Percentiles rank a stretch among this genome's conserved stretches.
phyloP scores from a whole-genome alignment of 352 stramenopile species.

The Paralagenidium karlingii region DNA sequence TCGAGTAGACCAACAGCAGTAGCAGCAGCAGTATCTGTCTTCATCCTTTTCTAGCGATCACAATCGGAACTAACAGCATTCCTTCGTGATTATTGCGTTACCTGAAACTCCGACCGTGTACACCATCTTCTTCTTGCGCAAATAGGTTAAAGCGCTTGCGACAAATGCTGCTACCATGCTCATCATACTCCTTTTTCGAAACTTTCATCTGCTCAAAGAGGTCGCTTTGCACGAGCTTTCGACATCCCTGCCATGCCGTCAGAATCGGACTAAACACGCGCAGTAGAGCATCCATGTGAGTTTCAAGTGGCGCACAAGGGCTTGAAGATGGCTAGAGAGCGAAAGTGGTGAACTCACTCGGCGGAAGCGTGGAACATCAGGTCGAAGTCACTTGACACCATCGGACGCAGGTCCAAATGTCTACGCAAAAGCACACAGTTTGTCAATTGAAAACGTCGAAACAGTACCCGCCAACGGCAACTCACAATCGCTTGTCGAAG shows the following conservation, averaged over 20 bases:
- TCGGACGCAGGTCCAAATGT: conserved; percentile 38
- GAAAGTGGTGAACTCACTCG: conserved; percentile 28
- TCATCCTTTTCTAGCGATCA: too few species aligned
- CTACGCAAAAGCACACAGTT: not conserved
- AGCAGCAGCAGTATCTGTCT: too few species aligned
- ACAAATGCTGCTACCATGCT: conserved; percentile 65
- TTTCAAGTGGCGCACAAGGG: not conserved
- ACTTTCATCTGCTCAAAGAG: conserved; percentile 16
- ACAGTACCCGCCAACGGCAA: too few species aligned
- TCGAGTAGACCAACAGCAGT: too few species aligned
- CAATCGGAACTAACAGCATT: too few species aligned
- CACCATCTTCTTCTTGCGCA: too few species aligned
- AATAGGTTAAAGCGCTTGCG: conserved; percentile 17
- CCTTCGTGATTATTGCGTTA: too few species aligned
- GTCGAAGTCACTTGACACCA: conserved; percentile 36
- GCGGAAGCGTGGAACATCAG: conserved; percentile 21
- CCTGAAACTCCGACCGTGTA: too few species aligned
- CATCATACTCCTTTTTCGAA: conserved; percentile 60
- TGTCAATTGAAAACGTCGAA: conserved; percentile 1
- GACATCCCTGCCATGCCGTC: conserved; percentile 42
- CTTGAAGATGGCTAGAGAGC: not conserved
- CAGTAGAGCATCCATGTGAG: conserved; percentile 2
- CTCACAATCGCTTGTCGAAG: conserved; percentile 63
- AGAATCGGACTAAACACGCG: conserved; percentile 29
- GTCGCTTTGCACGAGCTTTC: conserved; percentile 17